Evolutionary conservation across 169 alveolate species (phyloP), one percentile per base, ranked within the genome.

Genomic region (Babesia ovata): DNA sequence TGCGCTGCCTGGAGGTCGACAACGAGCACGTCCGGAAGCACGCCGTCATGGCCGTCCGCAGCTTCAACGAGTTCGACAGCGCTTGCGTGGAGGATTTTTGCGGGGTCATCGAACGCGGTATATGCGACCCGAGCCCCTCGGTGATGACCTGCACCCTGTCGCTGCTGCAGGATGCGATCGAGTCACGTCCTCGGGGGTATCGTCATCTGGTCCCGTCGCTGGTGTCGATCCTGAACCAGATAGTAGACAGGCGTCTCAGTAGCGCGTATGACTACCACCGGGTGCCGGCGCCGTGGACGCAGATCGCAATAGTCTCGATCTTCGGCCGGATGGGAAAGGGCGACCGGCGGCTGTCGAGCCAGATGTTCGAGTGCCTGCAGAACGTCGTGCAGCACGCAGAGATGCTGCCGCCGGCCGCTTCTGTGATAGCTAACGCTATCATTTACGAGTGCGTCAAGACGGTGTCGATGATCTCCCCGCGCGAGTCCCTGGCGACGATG

Each of bases 231-330:
- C 86, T 95, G 79, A 95, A 95, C 75, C 96, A 95, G 92, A 92
- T 97, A 24, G 89, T 94, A 59, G 98, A 95, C 56, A 96, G 95
- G 69, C 92, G 94, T 75, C 88, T 97, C 50, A 95, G 97, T 33
- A 88, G 92, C 65, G 97, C 94, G 54, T 97, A 91, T 81, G 97
- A 97, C 72, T 97, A 97, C 86, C 98, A 95, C 75, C 86, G 97
- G 69, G 91, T 95, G 62, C 98, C 98, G 21, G 99, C 98, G 22
- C 99, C 99, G 39, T 97, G 98, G 98, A 92, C 95, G 61, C 96
- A 97, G 85, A 95, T 95, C 33, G 92, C 72, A 4, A 83, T 74
- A 22, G 21, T 83, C 6, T 62, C 75, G 19, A 46, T 83, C 4
- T 62, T 83, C 63, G 66, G 82, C 11, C 58, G 29, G 12, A 83